Base-by-base conservation (phyloP, 1,284 basidiomycete species). In the Caloboletus inedulis region DNA sequence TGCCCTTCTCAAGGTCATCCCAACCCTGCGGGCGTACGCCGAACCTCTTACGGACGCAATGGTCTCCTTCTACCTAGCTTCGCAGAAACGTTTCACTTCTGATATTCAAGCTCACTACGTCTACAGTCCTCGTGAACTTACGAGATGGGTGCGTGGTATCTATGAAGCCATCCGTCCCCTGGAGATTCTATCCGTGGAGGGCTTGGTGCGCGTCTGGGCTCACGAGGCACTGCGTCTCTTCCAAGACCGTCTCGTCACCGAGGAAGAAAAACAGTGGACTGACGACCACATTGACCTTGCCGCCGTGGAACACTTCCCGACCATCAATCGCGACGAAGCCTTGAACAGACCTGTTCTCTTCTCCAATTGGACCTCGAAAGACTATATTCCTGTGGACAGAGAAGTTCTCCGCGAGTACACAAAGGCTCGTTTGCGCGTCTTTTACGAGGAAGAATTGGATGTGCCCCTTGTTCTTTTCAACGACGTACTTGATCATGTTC, bases 391-490 rank as follows among this genome's bases (percentile, higher is more conserved):
- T 3, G 96, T 99, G 43, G 93, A 97, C 58, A 84, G 97, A 49
- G 96, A 97, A 63, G 78, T 85, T 37, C 82, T 99, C 10, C 85
- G 97, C 45, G 95, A 98, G 64, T 99, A 98, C 69, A 97, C 94
- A 21, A 98, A 97, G 71, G 95, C 97, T 29, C 86, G 98, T 37
- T 78, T 99, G 34, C 85, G 90, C 16, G 90, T 98, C 8, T 98
- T 96, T 74, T 95, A 98, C 64, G 95, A 98, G 70, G 95, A 98
- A 72, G 97, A 99, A 72, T 76, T 99, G 49, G 98, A 99, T 60
- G 95, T 98, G 4, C 93, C 91, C n/a, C 83, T 99, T 18, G 98
- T 99, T 25, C 79, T 99, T 23, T 99, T 99, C 80, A 98, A 99
- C 67, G 94, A 97, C 62, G 97, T 99, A 4, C 79, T 99, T 52